Conservation (phyloP, 352 stramenopile species). For the Halophytophthora polymorphica region DNA sequence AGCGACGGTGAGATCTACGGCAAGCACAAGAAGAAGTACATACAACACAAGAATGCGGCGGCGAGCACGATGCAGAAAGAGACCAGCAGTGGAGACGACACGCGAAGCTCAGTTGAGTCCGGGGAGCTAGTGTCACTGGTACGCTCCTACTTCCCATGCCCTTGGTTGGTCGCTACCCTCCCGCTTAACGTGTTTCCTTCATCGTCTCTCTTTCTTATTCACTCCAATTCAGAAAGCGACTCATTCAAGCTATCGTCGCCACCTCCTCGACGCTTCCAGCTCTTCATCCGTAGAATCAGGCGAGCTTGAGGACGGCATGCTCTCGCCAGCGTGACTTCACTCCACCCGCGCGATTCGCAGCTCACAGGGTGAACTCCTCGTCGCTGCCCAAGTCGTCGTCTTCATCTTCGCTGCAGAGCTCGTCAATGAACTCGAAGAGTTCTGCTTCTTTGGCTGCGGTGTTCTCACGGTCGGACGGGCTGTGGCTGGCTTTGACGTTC, state of each 20-base stretch:
- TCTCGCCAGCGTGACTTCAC: slow-evolving; percentile 6
- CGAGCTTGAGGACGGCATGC: slow-evolving; percentile 23
- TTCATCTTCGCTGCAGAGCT: slow-evolving; percentile 19
- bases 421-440: slow-evolving; percentile 6
- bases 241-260: slow-evolving; percentile 18
- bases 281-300: slow-evolving; percentile 30
- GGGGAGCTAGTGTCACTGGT: slow-evolving; percentile 39
- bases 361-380: slow-evolving; percentile 15
- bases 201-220: slow-evolving; percentile 4
- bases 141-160: not conserved
- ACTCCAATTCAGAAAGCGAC: slow-evolving; percentile 11
- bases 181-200: too few species aligned
- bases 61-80: slow-evolving; percentile 4
- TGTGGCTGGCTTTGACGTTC: not conserved
- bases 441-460: slow-evolving; percentile 4
- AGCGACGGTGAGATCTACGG: slow-evolving; percentile 72
- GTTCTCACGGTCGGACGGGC: slow-evolving; percentile 4
- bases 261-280: slow-evolving; percentile 14
- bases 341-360: not conserved
- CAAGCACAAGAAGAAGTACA: slow-evolving; percentile 17
- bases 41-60: slow-evolving; percentile 24
- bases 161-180: not conserved
- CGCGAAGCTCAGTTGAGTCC: slow-evolving; percentile 44
- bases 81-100: slow-evolving; percentile 6
- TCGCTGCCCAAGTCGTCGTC: slow-evolving; percentile 17